Evolutionary conservation across 2,329 filamentous ascomycete species (phyloP).

Genomic region (Botrytis sinoallii): DNA sequence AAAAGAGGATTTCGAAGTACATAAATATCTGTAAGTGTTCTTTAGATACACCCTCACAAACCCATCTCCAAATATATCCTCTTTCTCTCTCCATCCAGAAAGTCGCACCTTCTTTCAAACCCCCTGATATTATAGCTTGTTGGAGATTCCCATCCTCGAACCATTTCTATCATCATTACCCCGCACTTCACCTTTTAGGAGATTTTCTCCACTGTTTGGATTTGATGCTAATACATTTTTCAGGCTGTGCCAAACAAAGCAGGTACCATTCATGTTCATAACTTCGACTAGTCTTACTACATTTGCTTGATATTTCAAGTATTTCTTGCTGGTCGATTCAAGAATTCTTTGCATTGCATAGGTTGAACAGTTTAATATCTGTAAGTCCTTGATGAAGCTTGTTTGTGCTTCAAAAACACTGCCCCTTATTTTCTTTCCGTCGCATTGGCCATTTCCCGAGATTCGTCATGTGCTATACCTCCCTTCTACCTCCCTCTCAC

Average conservation of each 20-base stretch:
- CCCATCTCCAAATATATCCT: not conserved
- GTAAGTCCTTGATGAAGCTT: not conserved
- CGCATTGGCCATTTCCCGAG: not conserved
- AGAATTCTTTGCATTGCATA: not conserved
- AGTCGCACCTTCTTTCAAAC: not conserved
- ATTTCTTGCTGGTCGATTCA: not conserved
- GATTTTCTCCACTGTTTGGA: not conserved
- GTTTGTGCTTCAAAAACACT: not conserved
- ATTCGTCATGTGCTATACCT: not conserved
- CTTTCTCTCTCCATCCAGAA: not conserved
- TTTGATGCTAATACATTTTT: not conserved
- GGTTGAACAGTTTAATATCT: not conserved
- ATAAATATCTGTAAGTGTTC: not conserved
- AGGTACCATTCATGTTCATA: not conserved
- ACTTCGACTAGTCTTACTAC: not conserved
- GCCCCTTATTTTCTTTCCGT: not conserved
- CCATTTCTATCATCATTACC: not conserved
- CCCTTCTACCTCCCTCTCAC: not conserved
- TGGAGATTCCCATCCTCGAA: not conserved
- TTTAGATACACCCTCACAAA: not conserved
- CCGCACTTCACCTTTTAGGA: not conserved
- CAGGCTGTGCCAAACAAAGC: not conserved
- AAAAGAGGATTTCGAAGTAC: not conserved
- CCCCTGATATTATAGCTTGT: too few relatives aligned
- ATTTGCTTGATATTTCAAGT: not conserved